Evolutionary conservation across 2,329 filamentous ascomycete species (phyloP).

Genomic region (Sporothrix brasiliensis): DNA sequence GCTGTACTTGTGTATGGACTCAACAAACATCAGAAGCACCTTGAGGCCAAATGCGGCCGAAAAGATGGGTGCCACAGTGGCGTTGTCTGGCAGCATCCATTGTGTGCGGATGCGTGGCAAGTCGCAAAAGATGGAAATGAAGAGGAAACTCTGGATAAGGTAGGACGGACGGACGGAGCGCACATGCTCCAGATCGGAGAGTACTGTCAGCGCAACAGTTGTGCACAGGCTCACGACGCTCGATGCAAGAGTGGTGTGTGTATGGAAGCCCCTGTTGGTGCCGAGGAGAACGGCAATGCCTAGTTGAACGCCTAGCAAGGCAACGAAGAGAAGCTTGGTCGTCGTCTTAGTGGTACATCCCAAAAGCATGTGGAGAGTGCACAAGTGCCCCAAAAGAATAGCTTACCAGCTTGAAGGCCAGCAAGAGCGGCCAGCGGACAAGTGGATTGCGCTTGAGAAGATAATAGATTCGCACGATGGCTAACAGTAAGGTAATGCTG

Average conservation of each 20-base stretch:
- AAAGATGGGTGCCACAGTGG: conserved; percentile 49
- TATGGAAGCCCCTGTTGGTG: conserved; percentile 27
- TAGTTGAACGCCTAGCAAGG: conserved; percentile 28
- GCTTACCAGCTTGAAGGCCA: conserved; percentile 30
- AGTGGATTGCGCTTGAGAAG: conserved; percentile 21
- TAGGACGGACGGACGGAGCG: conserved; percentile 52
- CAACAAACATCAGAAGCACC: conserved; percentile 48
- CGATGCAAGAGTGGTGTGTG: conserved; percentile 34
- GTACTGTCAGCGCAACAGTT: conserved; percentile 40
- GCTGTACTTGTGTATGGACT: conserved; percentile 49
- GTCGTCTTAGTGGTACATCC: neutral
- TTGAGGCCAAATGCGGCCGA: conserved; percentile 49
- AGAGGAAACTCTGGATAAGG: conserved; percentile 51
- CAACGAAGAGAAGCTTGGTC: conserved; percentile 4
- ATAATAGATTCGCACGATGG: conserved; percentile 19
- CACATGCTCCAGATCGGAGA: conserved; percentile 53
- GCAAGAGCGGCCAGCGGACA: conserved; percentile 29
- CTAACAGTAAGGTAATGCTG: conserved; percentile 26
- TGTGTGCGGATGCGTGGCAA: conserved; percentile 49
- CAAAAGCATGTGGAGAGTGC: neutral
- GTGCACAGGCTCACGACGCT: conserved; percentile 34
- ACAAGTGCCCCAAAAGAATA: neutral
- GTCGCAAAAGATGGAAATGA: conserved; percentile 51
- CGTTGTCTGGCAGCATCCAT: conserved; percentile 45
- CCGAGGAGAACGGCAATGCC: conserved; percentile 29